These are phyloP conservation scores for Saccharomycopsis synnaedendra DNA, from an alignment of 805 yeast species.

Conservation along the genomic window DNA sequence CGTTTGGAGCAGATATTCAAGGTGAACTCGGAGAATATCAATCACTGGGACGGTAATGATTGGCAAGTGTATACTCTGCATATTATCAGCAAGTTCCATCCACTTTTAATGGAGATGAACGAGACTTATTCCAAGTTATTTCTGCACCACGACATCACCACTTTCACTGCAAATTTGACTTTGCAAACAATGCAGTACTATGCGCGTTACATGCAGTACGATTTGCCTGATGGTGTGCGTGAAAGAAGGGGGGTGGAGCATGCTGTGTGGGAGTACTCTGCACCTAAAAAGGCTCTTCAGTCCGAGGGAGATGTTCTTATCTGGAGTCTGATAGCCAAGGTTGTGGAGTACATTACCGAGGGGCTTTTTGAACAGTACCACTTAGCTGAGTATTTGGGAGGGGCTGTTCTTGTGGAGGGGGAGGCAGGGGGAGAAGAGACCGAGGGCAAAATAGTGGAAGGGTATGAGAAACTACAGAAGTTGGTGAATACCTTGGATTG, in stretches of 20 bases:
- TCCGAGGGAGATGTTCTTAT: slow-evolving; percentile 35
- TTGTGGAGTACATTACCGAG: slow-evolving; percentile 28
- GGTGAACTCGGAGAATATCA: slow-evolving; percentile 20
- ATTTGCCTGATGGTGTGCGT: slow-evolving; percentile 8
- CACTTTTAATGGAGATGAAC: slow-evolving; percentile 33
- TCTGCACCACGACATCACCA: slow-evolving; percentile 15
- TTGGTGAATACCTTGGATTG: slow-evolving; percentile 28
- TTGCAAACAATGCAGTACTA: slow-evolving; percentile 32
- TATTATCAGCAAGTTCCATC: slow-evolving; percentile 43
- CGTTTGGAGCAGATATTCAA: slow-evolving; percentile 24
- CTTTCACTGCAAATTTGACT: slow-evolving; percentile 27
- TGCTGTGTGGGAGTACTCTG: slow-evolving; percentile 37
- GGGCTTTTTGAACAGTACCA: slow-evolving; percentile 27
- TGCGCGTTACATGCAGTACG: slow-evolving; percentile 27
- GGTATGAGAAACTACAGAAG: slow-evolving; percentile 6
- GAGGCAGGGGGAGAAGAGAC: slow-evolving; percentile 16
- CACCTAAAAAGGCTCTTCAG: slow-evolving; percentile 28
- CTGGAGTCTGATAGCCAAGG: slow-evolving; percentile 35
- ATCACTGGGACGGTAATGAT: slow-evolving; percentile 33
- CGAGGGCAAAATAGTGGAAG: slow-evolving; percentile 14
- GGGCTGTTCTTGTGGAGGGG: slow-evolving; percentile 18
- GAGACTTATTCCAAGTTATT: slow-evolving; percentile 22
- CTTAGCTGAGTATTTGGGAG: slow-evolving; percentile 22
- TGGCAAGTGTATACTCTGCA: slow-evolving; percentile 44
- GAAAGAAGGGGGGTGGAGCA: slow-evolving; percentile 22